Base-by-base conservation (phyloP, 176 grass and related monocot species). In the Leersia perrieri region DNA sequence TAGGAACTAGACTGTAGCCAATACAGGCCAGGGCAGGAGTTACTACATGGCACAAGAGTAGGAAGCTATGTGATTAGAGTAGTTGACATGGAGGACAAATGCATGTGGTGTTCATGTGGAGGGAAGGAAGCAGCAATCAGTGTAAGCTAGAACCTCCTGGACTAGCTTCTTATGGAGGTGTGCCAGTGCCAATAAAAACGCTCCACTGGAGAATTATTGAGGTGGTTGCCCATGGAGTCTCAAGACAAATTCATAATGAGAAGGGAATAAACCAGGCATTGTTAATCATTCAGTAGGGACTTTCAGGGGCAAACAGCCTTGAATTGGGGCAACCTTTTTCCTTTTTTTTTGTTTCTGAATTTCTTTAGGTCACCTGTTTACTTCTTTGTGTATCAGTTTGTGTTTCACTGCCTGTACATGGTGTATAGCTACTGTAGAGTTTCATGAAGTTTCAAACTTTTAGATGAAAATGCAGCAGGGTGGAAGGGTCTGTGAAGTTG, bases 31-130 rank as follows among this genome's bases (percentile, higher is more conserved):
- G 3, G n/a, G 39, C 33, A 76, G 41, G 4, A 64, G 33, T 31
- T 47, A 20, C 47, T 44, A 15, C n/a, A 68, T 45, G 47, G 55
- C 22, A 16, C 55, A 18, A 66, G 27, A 25, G 28, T n/a, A 47
- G 28, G 38, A 69, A 70, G 15, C n/a, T 72, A 72, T 55, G 40
- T 14, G 13, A 78, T 63, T 78, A 78, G 44, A 79, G 53, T 80
- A 73, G 7, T 70, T 82, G 49, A 33, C 25, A 63, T 51, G 35
- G 16, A 76, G 77, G 63, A 75, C 84, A 87, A 25, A 23, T 63
- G 78, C 78, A 87, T 82, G 72, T 81, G 85, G 85, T 69, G 78
- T 63, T 76, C 78, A 82, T 81, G 85, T 75, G 85, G 49, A 61
- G 60, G 33, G 18, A 38, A 27, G 69, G 44, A 44, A 42, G 35